Evolutionary conservation across 139 green algal genomes (phyloP), one percentile per base, ranked within the genome.

Genomic region (Asterochloris erici): DNA sequence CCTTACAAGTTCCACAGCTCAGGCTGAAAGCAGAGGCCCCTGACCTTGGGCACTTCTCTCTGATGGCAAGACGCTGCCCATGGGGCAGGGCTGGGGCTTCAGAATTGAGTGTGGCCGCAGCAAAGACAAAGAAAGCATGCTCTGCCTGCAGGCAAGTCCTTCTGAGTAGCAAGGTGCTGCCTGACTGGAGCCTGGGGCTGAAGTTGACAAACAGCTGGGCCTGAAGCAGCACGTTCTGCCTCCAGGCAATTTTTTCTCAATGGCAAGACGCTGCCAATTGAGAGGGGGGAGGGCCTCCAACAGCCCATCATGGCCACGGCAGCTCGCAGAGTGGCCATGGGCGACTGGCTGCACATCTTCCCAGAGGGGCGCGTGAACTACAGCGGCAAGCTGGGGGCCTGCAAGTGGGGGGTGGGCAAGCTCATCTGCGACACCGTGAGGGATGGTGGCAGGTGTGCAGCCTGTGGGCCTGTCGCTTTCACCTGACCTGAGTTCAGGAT

Each of bases 311-410:
- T 98, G 85, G 63, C 61, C 1, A 75, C 89, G 0, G 90, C 91
- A 4, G 91, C 90, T 12, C 60, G 68, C 16, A 77, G 84, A 19
- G 82, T 94, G 54, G 86, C 77, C 0, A 17, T 17, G 0, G 95
- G 95, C 14, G 90, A 90, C 74, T 98, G 95, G 95, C 73, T 97
- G 83, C 95, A 98, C 85, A 74, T 98, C 14, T 98, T 98, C 81
- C 95, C 95, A 0, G 94, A 98, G 88, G 94, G 92, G 12, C 81
- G 83, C 11, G 90, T 98, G n/a, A 85, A 87, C 29, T 93, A 91
- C 79, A 88, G 78, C 17, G 95, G 94, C 61, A 68, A 54, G 28
- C 81, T 98, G 84, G 87, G 86, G 11, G 83, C 89, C 28, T 91
- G 95, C 81, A 89, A 90, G 16, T 97, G 94, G 93, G 93, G 93